These are phyloP conservation scores for Raddia distichophylla DNA, from an alignment of 176 grass and related monocot genomes.

Conservation along the genomic window DNA sequence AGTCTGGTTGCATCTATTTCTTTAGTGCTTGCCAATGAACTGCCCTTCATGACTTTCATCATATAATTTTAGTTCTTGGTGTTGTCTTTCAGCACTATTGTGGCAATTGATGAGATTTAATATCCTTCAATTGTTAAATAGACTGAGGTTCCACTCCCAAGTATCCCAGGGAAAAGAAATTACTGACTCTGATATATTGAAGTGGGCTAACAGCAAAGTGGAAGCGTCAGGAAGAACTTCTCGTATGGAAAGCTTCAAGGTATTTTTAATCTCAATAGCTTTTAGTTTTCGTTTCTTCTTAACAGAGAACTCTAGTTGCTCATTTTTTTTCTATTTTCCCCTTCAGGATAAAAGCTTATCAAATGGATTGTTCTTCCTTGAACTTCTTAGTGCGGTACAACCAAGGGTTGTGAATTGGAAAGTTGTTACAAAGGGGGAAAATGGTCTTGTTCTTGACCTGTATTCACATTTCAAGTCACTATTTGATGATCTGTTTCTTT, in stretches of 20 bases:
- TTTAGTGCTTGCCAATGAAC: not conserved
- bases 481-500: slow-evolving; percentile 16
- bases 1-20: slow-evolving; percentile 35
- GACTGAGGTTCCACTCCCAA: slow-evolving; percentile 85
- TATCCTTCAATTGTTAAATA: slow-evolving; percentile 93
- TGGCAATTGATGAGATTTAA: slow-evolving; percentile 99
- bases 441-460: slow-evolving; percentile 52
- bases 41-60: not conserved
- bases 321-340: slow-evolving; percentile 37
- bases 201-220: slow-evolving; percentile 91
- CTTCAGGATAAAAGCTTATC: slow-evolving; percentile 86
- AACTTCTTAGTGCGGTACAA: slow-evolving; percentile 94
- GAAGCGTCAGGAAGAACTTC: slow-evolving; percentile 66
- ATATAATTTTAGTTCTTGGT: slow-evolving; percentile 36
- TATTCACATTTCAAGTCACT: slow-evolving; percentile 26
- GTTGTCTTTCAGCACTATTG: slow-evolving; percentile 77
- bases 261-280: slow-evolving; percentile 25
- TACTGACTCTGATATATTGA: slow-evolving; percentile 88
- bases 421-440: slow-evolving; percentile 88
- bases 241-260: slow-evolving; percentile 95
- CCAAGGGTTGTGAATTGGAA: slow-evolving; percentile 92
- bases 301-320: slow-evolving; percentile 24
- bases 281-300: not conserved
- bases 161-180: slow-evolving; percentile 86
- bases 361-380: slow-evolving; percentile 87